Base-by-base conservation (phyloP, 2,329 filamentous ascomycete genomes). In the Epichloe amarillans region DNA sequence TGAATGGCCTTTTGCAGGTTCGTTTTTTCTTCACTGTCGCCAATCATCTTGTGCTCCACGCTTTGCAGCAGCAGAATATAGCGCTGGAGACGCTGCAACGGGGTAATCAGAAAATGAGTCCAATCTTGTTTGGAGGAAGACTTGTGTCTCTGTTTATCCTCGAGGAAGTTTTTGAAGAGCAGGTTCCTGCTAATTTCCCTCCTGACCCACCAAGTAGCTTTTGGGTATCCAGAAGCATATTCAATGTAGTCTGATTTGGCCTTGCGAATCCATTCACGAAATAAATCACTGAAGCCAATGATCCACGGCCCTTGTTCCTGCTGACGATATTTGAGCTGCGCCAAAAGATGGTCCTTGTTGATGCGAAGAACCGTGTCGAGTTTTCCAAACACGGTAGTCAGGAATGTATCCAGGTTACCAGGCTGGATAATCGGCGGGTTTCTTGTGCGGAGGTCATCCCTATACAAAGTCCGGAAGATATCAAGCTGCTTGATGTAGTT, bases 181-280 rank as follows among this genome's bases (percentile, higher is more conserved):
- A 93, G 73, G 58, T 98, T 98, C 50, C 83, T 80, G 45, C 90
- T 83, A 1, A 84, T 76, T 67, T 98, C 93, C 62, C 85, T 86
- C 49, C 89, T 84, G 17, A 98, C 81, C 49, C 90, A 73, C 62
- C 87, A 90, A 38, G 82, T 83, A 1, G 93, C 91, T 52, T 84
- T 82, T 0, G 91, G 91, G 58, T 93, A 97, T 0, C 83, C 83
- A 1, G 85, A 83, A 39, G 91, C 91, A 65, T 97, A 98, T 52
- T 95, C 89, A 54, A 96, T 82, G 64, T 97, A 98, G 11, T 88
- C 84, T 2, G 77, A 73, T 65, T 84, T 88, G 35, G 93, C 93
- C 66, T 96, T 97, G 55, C 93, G 81, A 55, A 97, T 95, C 93
- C 93, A 98, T 69, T 98, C 93, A 52, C 93, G 77, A 73, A 98